Percentiles rank a stretch among this genome's conserved stretches.
phyloP scores from a whole-genome alignment of 139 green algal species.

The Chlorella sp. region DNA sequence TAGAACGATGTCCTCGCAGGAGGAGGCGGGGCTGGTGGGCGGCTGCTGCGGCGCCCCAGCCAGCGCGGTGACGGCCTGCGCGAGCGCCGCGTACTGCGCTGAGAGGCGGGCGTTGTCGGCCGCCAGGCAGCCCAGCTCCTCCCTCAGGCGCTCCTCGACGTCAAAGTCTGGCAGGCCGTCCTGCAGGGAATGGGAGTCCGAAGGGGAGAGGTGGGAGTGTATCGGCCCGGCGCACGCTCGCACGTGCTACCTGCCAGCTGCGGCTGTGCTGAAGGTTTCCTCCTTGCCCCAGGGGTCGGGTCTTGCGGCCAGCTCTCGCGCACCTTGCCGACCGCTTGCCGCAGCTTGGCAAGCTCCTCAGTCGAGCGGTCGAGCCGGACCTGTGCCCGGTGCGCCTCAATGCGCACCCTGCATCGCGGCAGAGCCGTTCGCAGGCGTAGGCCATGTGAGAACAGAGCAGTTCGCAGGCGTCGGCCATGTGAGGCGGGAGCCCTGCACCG shows the following conservation, averaged over 20 bases:
- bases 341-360: constrained; percentile 6
- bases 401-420: constrained; percentile 4
- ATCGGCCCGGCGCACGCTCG: not conserved
- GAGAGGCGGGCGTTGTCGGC: not conserved
- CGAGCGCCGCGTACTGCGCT: not conserved
- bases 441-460: not conserved
- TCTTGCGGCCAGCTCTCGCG: not conserved
- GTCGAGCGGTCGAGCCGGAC: constrained; percentile 10
- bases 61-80: constrained; percentile 9
- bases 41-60: not conserved
- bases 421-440: not conserved
- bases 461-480: constrained; percentile 4
- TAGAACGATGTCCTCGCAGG: constrained; percentile 11
- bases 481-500: constrained; percentile 6
- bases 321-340: not conserved
- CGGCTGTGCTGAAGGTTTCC: not conserved
- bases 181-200: not conserved
- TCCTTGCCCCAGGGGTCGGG: not conserved
- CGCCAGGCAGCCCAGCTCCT: constrained; percentile 11
- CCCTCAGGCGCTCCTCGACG: constrained; percentile 29
- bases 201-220: not conserved
- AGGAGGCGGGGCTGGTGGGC: not conserved
- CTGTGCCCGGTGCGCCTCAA: constrained; percentile 16
- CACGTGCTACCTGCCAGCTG: not conserved
- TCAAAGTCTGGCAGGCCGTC: constrained; percentile 33